phyloP scores from a whole-genome alignment of 73 alveolate genomes.

The Tetrahymena thermophila region DNA sequence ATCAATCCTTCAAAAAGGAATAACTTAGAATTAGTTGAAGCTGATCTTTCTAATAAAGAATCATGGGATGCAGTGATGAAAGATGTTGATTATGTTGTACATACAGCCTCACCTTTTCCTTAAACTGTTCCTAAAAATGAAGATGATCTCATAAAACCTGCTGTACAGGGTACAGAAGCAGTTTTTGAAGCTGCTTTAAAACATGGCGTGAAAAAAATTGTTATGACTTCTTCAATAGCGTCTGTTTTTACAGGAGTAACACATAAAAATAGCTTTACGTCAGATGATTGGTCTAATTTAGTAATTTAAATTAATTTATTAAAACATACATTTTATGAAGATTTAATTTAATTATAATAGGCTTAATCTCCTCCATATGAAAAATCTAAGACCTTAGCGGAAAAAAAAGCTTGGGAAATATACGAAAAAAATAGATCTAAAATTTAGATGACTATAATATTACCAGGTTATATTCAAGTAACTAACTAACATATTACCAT shows the following conservation, averaged over 20 bases:
- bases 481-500: background rate
- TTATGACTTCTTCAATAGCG: slow-evolving; percentile 35
- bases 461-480: background rate
- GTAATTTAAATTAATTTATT: background rate
- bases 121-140: slow-evolving; percentile 45
- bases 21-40: slow-evolving; percentile 42
- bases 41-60: slow-evolving; percentile 42
- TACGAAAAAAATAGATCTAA: background rate
- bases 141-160: slow-evolving; percentile 55
- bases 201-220: slow-evolving; percentile 46
- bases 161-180: slow-evolving; percentile 56
- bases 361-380: slow-evolving; percentile 28
- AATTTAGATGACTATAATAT: background rate
- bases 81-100: slow-evolving; percentile 52
- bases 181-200: slow-evolving; percentile 48
- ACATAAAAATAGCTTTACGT: background rate
- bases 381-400: slow-evolving; percentile 48
- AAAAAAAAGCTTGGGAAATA: slow-evolving; percentile 53
- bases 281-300: background rate
- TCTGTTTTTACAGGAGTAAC: slow-evolving; percentile 16
- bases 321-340: background rate
- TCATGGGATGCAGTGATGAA: slow-evolving; percentile 33
- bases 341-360: slow-evolving; percentile 14
- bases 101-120: slow-evolving; percentile 69
- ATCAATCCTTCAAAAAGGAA: slow-evolving; percentile 26